Base-by-base conservation (phyloP, 805 yeast species). In the Lipomyces orientalis region DNA sequence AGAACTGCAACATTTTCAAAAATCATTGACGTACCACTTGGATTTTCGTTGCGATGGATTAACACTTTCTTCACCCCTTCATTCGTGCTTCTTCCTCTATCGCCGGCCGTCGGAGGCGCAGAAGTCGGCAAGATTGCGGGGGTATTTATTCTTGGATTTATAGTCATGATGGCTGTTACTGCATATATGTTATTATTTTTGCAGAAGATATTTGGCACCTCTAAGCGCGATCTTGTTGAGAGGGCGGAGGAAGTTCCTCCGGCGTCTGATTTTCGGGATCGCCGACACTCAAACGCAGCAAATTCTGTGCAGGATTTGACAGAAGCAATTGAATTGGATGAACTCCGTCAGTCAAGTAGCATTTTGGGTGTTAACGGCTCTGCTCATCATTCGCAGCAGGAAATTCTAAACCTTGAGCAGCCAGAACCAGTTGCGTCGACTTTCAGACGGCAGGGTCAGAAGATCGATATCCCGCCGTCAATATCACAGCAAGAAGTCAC, bases 1-100 rank as follows among this genome's bases (percentile, higher is more conserved):
- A 62, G 69, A 10, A 62, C 71, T 22, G 72, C 71, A 22, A 46
- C 58, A 9, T 39, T 69, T 16, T 43, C 65, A 16, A 64, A 63
- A 10, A 37, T 64, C 2, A 62, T 69, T 51, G 87, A 88, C 60
- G 84, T 89, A n/a, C 86, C 91, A 16, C 84, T 85, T 79, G 89
- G 89, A 68, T 88, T 89, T 76, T 81, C 89, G 1, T 80, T 90
- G 60, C 82, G 89, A 64, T 90, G 95, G 94, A 90, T 90, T 78
- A 89, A 88, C 75, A 83, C 89, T 5, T 89, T 88, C 75, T 90
- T 90, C 81, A 87, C 91, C 0, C 94, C 95, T 0, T 87, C 93
- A 0, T 90, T 90, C 74, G 86, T 90, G 49, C 84, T 88, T 0
- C 81, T 90, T 43, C 94, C 94, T 0, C 81, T 90, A 62, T 84